Conservation (phyloP, 208 protist species). For the Leishmania mexicana region DNA sequence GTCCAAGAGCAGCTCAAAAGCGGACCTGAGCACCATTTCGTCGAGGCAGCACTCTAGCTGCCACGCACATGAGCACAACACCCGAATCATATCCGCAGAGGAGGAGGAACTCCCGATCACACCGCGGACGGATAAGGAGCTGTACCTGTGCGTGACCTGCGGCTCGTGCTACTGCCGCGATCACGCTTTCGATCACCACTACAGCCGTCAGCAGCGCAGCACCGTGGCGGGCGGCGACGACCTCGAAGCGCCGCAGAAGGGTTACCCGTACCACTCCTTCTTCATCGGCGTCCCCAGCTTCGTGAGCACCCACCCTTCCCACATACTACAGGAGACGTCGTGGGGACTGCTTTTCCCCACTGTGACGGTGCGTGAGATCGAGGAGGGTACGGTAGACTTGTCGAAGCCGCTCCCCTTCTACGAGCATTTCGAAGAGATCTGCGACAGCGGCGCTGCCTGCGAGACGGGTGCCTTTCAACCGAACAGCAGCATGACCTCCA, state of each 20-base stretch:
- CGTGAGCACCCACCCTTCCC: conserved; percentile 43
- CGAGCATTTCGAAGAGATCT: conserved; percentile 38
- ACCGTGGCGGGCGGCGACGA: conserved; percentile 8
- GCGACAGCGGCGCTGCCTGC: conserved; percentile 26
- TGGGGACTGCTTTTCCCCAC: conserved; percentile 61
- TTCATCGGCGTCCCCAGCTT: conserved; percentile 66
- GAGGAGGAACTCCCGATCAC: conserved; percentile 55
- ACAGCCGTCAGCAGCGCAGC: conserved; percentile 38
- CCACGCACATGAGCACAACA: conserved; percentile 18
- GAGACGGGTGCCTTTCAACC: conserved; percentile 11
- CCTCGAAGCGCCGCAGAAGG: conserved; percentile 22
- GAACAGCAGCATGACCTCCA: conserved; percentile 10
- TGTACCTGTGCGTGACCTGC: conserved; percentile 79
- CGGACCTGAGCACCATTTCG: conserved; percentile 11
- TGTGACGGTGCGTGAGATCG: conserved; percentile 41
- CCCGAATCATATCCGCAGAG: conserved; percentile 29
- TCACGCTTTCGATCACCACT: conserved; percentile 61
- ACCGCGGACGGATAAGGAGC: conserved; percentile 50
- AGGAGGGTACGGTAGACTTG: conserved; percentile 25
- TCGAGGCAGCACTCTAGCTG: conserved; percentile 1
- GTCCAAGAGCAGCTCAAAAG: conserved; percentile 27
- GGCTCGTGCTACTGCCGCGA: conserved; percentile 67
- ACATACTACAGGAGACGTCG: conserved; percentile 34
- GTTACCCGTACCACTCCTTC: conserved; percentile 63
- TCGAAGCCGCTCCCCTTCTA: conserved; percentile 43